These are phyloP conservation scores for Nigrospora osmanthi DNA, from an alignment of 2,329 filamentous ascomycete species.

Conservation along the genomic window DNA sequence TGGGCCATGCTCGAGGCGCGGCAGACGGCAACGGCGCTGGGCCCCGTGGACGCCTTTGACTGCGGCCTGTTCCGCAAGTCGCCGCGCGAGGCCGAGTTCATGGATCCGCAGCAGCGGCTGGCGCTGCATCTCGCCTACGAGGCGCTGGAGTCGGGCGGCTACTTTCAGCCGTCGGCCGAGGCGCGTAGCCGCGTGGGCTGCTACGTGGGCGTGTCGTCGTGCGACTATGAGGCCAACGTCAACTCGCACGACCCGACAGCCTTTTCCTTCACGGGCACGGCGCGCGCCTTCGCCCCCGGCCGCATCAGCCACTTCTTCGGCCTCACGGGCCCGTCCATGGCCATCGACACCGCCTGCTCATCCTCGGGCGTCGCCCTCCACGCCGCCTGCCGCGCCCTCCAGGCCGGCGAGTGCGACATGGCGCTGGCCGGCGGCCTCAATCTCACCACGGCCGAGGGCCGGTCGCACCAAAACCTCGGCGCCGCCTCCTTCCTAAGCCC, in stretches of 20 bases:
- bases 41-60: constrained; percentile 11
- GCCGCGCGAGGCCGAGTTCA: constrained; percentile 17
- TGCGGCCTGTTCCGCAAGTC: constrained; percentile 17
- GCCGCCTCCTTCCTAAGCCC: constrained; percentile 31
- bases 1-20: constrained; percentile 10
- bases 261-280: constrained; percentile 2
- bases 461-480: constrained; percentile 8
- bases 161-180: constrained; percentile 9
- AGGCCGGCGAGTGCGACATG: neutral
- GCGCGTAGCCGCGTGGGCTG: constrained; percentile 19
- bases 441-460: constrained; percentile 19
- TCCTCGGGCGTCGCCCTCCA: constrained; percentile 27
- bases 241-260: constrained; percentile 6
- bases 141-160: constrained; percentile 16
- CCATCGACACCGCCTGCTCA: constrained; percentile 30
- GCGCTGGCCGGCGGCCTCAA: constrained; percentile 1
- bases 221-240: constrained; percentile 12
- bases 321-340: constrained; percentile 30
- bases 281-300: constrained; percentile 20
- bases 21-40: constrained; percentile 13
- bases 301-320: constrained; percentile 32
- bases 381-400: constrained; percentile 14
- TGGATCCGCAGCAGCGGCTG: constrained; percentile 25
- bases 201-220: constrained; percentile 8
- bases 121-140: constrained; percentile 27